These are phyloP conservation scores for Umbellularia californica DNA, from an alignment of 164 flowering plant genomes.

Conservation along the genomic window DNA sequence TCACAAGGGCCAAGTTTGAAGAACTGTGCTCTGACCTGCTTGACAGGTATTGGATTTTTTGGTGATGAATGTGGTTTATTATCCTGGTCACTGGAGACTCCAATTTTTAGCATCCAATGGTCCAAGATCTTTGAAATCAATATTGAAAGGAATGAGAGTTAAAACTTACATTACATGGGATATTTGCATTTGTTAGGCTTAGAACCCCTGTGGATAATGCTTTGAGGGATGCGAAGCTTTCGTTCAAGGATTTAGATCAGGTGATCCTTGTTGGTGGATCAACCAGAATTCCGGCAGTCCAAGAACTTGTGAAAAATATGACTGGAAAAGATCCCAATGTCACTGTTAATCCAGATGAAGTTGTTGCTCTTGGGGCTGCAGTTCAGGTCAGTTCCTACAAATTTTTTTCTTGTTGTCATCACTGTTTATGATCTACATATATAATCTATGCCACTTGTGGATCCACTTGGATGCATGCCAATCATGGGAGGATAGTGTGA, in stretches of 20 bases:
- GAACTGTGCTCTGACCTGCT: constrained; percentile 80
- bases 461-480: no score
- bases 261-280: constrained; percentile 37
- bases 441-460: no score
- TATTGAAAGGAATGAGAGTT: no score
- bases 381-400: constrained; percentile 52
- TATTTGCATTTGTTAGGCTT: constrained; percentile 32
- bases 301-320: constrained; percentile 31
- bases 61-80: not conserved
- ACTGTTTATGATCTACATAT: no score
- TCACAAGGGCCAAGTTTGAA: constrained; percentile 85
- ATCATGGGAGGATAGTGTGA: no score
- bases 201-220: constrained; percentile 62
- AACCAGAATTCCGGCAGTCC: constrained; percentile 36
- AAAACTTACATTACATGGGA: not conserved
- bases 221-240: constrained; percentile 77
- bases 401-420: not conserved
- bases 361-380: constrained; percentile 81
- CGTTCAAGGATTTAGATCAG: constrained; percentile 53
- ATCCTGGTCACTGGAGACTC: no score
- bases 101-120: no score
- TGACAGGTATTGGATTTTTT: constrained; percentile 47
- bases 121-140: no score
- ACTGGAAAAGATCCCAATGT: constrained; percentile 34
- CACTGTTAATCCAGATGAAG: constrained; percentile 35